These are phyloP conservation scores for Haplosporangium gracile DNA, from an alignment of 192 early-diverging fungal species.

Conservation along the genomic window DNA sequence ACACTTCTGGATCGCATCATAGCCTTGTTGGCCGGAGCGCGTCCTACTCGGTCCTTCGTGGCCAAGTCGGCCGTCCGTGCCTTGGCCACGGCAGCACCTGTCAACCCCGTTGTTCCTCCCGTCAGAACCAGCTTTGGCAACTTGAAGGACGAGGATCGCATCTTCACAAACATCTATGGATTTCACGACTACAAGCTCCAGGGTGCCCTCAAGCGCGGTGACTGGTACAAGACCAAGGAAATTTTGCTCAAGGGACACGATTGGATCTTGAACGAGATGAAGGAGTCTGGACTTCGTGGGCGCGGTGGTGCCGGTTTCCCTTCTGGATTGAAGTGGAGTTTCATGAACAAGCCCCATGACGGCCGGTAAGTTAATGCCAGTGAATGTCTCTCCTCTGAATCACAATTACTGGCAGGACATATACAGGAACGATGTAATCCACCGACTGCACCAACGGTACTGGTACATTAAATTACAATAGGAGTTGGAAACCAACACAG, in stretches of 20 bases:
- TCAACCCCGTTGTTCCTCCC: slow-evolving; percentile 49
- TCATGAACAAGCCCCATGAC: slow-evolving; percentile 96
- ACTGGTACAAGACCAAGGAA: slow-evolving; percentile 99
- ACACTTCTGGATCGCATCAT: slow-evolving; percentile 19
- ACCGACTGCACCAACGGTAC: not conserved
- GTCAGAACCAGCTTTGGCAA: slow-evolving; percentile 77
- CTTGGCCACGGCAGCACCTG: slow-evolving; percentile 31
- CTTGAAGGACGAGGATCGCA: slow-evolving; percentile 93
- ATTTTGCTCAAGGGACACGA: slow-evolving; percentile 91
- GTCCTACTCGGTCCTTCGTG: slow-evolving; percentile 52
- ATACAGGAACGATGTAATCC: not conserved
- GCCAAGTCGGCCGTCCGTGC: slow-evolving; percentile 38
- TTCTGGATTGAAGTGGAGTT: slow-evolving; percentile 98
- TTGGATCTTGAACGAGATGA: slow-evolving; percentile 97
- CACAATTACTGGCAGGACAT: not conserved
- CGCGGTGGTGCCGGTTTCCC: slow-evolving; percentile 99
- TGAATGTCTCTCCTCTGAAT: slow-evolving; percentile 67
- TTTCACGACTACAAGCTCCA: slow-evolving; percentile 87
- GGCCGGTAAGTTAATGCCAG: slow-evolving; percentile 65
- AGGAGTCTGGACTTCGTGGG: slow-evolving; percentile 91
- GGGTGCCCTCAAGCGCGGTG: slow-evolving; percentile 93
- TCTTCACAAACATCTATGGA: slow-evolving; percentile 97
- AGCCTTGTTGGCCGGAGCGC: slow-evolving; percentile 42
- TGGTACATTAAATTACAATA: too few relatives aligned
- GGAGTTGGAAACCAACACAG: not conserved